A percentile compares a stretch with the other conserved stretches of the same genome.
phyloP scores from a whole-genome alignment of 1,284 basidiomycete species.

The Irpex rosettiformis region DNA sequence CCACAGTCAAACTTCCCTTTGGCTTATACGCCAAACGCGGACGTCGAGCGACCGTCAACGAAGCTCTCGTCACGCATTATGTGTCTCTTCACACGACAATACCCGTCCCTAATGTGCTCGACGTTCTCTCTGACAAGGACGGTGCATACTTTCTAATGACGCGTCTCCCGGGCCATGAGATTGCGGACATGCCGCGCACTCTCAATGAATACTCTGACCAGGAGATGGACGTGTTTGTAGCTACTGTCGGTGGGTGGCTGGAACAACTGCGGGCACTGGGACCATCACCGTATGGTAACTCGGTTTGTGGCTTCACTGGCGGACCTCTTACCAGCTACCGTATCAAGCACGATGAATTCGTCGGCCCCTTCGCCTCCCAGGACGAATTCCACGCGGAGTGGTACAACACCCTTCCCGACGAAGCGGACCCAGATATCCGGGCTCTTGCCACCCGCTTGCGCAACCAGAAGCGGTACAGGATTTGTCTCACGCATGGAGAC shows the following conservation, averaged over 20 bases:
- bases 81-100: background rate
- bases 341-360: background rate
- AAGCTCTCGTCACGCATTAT: background rate
- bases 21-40: background rate
- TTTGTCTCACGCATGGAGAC: background rate
- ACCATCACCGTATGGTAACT: background rate
- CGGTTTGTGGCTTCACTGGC: background rate
- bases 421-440: background rate
- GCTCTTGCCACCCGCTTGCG: background rate
- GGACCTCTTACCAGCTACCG: background rate
- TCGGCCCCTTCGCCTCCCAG: background rate
- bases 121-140: background rate
- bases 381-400: background rate
- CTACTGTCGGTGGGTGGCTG: background rate
- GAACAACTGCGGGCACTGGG: background rate
- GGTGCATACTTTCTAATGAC: background rate
- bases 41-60: background rate
- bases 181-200: background rate
- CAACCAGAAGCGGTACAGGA: background rate
- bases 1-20: background rate
- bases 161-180: background rate
- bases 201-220: background rate
- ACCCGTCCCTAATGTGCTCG: background rate
- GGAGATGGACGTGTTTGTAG: background rate
- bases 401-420: background rate